Conservation (phyloP, 148 eudicot species). For the Nepenthes mirabilis region DNA sequence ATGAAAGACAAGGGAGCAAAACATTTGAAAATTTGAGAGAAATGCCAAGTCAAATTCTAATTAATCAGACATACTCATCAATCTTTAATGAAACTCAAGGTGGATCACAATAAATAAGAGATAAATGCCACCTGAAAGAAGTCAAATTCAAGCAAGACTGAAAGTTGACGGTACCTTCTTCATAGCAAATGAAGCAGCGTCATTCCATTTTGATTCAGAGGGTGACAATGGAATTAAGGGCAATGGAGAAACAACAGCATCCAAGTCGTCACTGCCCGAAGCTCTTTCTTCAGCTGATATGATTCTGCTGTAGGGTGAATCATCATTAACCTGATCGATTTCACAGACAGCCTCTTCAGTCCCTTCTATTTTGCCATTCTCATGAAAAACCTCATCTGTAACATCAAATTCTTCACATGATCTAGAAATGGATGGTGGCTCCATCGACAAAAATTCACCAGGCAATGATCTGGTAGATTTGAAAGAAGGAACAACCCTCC, state of each 20-base stretch:
- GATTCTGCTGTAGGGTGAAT: constrained; percentile 48
- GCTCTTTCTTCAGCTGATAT: constrained; percentile 12
- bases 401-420: constrained; percentile 13
- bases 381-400: not conserved
- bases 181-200: constrained; percentile 42
- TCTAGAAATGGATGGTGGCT: constrained; percentile 7
- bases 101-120: not conserved
- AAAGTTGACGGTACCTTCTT: constrained; percentile 53
- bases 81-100: not conserved
- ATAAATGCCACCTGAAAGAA: not conserved
- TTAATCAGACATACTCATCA: too few species aligned
- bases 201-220: constrained; percentile 72
- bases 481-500: constrained; percentile 27
- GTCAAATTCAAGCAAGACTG: not conserved
- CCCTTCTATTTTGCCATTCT: constrained; percentile 2
- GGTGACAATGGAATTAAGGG: constrained; percentile 22
- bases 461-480: constrained; percentile 74
- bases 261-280: constrained; percentile 19
- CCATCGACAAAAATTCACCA: constrained; percentile 39
- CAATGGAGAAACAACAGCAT: constrained; percentile 29
- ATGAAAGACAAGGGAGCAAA: too few species aligned
- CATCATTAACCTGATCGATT: constrained; percentile 35
- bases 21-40: too few species aligned
- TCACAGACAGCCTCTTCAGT: constrained; percentile 9
- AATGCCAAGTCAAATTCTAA: too few species aligned